Conservation (phyloP, 2,329 filamentous ascomycete genomes). For the Cryphonectria naterciae region DNA sequence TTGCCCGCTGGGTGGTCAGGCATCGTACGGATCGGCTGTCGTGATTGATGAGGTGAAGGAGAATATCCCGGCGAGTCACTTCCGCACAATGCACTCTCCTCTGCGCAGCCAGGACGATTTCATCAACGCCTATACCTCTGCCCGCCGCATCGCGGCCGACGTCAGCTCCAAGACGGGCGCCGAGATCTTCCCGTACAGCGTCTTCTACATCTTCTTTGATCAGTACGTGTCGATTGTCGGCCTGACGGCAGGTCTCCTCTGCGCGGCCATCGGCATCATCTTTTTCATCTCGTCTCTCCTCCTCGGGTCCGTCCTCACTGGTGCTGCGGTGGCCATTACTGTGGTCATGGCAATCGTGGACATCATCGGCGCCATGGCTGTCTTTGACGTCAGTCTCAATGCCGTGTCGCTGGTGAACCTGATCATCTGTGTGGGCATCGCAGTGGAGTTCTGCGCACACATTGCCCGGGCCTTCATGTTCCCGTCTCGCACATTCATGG, state of each 20-base stretch:
- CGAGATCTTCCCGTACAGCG: conserved; percentile 92
- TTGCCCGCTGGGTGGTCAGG: conserved; percentile 87
- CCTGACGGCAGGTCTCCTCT: conserved; percentile 78
- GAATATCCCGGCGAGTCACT: conserved; percentile 82
- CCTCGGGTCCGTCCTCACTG: conserved; percentile 82
- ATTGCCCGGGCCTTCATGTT: conserved; percentile 96
- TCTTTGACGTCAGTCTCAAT: conserved; percentile 87
- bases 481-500: conserved; percentile 80
- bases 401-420: conserved; percentile 95
- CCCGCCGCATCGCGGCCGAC: conserved; percentile 81
- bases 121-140: conserved; percentile 86
- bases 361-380: conserved; percentile 92
- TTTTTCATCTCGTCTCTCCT: conserved; percentile 79
- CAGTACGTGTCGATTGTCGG: conserved; percentile 87
- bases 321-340: conserved; percentile 79
- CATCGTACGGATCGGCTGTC: conserved; percentile 83
- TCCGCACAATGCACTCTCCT: conserved; percentile 87
- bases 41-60: conserved; percentile 71
- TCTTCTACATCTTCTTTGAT: conserved; percentile 99
- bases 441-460: conserved; percentile 96
- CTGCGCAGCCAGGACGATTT: conserved; percentile 89
- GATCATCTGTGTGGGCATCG: conserved; percentile 95
- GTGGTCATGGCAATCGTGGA: conserved; percentile 94
- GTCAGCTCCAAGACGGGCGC: conserved; percentile 73
- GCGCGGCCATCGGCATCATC: conserved; percentile 83